A percentile compares a stretch with the other conserved stretches of the same genome.
Conservation (phyloP, 768 basidiomycete species). For the Leccinum rimulosum region DNA sequence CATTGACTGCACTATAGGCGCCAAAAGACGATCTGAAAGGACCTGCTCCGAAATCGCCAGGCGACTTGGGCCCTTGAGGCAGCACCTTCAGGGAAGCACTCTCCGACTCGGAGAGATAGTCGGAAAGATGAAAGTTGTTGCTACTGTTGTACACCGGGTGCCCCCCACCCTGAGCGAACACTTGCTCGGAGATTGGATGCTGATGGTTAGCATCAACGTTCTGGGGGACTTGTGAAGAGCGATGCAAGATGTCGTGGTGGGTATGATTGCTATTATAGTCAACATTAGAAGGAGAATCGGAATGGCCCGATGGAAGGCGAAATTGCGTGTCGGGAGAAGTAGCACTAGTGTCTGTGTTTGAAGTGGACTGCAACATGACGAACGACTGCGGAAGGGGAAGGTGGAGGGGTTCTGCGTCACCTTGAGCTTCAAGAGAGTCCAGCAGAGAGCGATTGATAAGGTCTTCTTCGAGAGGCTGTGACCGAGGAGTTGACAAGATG, state of each 20-base stretch:
- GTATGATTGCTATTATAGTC: slow-evolving; percentile 36
- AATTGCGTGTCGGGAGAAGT: slow-evolving; percentile 54
- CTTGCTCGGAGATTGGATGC: slow-evolving; percentile 26
- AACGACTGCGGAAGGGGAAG: slow-evolving; percentile 34
- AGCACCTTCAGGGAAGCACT: slow-evolving; percentile 33
- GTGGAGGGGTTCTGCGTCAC: slow-evolving; percentile 68
- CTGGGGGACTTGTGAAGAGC: slow-evolving; percentile 26
- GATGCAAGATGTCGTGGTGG: slow-evolving; percentile 31
- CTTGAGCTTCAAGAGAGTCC: slow-evolving; percentile 80
- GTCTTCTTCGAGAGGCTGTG: slow-evolving; percentile 56
- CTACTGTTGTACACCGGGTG: slow-evolving; percentile 44
- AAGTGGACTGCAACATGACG: slow-evolving; percentile 45
- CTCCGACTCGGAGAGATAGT: slow-evolving; percentile 35
- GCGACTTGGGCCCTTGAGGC: slow-evolving; percentile 26
- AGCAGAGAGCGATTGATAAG: slow-evolving; percentile 83
- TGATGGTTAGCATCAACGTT: slow-evolving; percentile 35
- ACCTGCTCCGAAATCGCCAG: slow-evolving; percentile 35
- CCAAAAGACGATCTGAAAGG: slow-evolving; percentile 37
- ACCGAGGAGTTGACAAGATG: slow-evolving; percentile 30
- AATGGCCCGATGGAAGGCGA: slow-evolving; percentile 46
- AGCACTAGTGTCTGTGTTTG: slow-evolving; percentile 50
- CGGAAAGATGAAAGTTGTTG: slow-evolving; percentile 33
- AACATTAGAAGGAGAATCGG: slow-evolving; percentile 50
- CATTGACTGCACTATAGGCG: slow-evolving; percentile 30
- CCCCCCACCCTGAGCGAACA: slow-evolving; percentile 31